Evolutionary conservation across 208 protist genomes (phyloP), one percentile per base, ranked within the genome.

Genomic region (Crithidia brevicula): DNA sequence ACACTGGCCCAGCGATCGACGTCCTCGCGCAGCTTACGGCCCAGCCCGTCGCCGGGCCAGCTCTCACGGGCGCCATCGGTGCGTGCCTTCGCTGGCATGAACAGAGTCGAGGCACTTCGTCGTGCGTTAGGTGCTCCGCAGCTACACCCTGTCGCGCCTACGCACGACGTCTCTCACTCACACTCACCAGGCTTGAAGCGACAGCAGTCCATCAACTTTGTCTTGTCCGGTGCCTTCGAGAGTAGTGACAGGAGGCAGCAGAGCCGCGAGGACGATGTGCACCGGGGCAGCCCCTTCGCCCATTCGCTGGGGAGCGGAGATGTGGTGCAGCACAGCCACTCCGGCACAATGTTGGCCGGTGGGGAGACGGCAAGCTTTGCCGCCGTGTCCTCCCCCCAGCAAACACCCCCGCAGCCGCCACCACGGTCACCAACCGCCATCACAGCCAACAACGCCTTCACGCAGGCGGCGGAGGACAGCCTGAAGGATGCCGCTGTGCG

Each of bases 31-130:
- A 56, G 43, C 11, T 8, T 53, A 16, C 34, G 10, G 43, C 30
- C 3, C 7, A 50, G 5, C n/a, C 43, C 43, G 6, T 33, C 58
- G 30, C n/a, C 43, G 16, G 42, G 40, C 0, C 27, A 61, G 43
- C 31, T 45, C 13, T 20, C 27, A 27, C 25, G 20, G 2, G 27
- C 34, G 25, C 36, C 31, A n/a, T 57, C 60, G 4, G 56, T 47
- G 43, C 68, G 68, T 36, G 53, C 63, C 20, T 67, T 74, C 30
- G 47, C 60, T 0, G 60, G 68, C 10, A 61, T 67, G 23, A 33
- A 23, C 22, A 61, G 49, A 18, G 60, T 67, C 5, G 52, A 22
- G 3, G 51, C 52, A 5, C 36, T 74, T 18, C 68, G 68, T 11
- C 60, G 68, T 20, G 60, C 52, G 3, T 40, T 62, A 22, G 50